These are phyloP conservation scores for Carex myosuroides DNA, from an alignment of 176 grass and related monocot genomes.

Conservation along the genomic window DNA sequence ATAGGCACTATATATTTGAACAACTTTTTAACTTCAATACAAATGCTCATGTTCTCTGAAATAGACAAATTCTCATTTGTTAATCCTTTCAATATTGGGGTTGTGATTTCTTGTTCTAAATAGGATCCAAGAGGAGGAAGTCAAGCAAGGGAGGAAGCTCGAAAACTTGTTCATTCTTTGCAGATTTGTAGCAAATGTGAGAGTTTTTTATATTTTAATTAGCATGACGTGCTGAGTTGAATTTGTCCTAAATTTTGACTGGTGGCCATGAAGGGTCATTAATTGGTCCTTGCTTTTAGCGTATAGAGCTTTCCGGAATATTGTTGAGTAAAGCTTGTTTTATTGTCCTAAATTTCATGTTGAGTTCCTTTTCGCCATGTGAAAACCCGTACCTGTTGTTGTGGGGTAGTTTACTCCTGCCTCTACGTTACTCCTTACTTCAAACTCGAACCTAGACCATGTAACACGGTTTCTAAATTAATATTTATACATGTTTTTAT, in stretches of 20 bases:
- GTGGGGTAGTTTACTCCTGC: too few relatives aligned
- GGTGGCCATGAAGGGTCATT: neutral
- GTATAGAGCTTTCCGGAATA: neutral
- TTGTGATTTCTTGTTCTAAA: neutral
- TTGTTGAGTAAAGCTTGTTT: neutral
- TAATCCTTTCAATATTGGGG: neutral
- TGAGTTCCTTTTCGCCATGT: neutral
- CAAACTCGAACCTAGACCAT: too few relatives aligned
- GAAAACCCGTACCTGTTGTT: too few relatives aligned
- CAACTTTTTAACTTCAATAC: neutral
- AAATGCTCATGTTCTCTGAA: neutral
- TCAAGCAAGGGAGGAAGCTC: neutral
- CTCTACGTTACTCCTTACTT: too few relatives aligned
- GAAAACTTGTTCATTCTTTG: constrained; percentile 4
- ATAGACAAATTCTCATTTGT: neutral
- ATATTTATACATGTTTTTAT: too few relatives aligned
- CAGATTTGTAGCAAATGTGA: constrained; percentile 10
- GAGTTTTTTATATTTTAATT: neutral
- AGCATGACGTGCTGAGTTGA: neutral
- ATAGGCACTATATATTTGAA: neutral
- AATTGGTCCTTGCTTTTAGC: neutral
- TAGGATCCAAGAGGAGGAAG: constrained; percentile 32
- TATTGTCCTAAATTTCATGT: too few relatives aligned
- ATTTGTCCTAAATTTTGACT: neutral
- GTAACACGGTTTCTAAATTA: too few relatives aligned